Conservation (phyloP, 2,329 filamentous ascomycete species). For the Pyrenochaeta sp. region DNA sequence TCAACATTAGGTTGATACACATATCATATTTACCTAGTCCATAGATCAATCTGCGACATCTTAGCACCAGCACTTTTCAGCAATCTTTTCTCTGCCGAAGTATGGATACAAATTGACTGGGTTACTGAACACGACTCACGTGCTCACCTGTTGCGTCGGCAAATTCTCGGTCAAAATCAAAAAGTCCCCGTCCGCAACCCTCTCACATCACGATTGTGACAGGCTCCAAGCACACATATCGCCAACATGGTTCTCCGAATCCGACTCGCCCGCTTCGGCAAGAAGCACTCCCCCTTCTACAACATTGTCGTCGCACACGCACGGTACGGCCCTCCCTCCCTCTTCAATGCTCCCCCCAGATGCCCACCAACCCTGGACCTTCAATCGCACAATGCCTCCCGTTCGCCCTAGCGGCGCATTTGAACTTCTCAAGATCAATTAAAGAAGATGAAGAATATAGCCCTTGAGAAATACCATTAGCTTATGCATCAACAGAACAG, state of each 20-base stretch:
- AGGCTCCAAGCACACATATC: background rate
- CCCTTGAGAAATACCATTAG: no score
- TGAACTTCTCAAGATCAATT: no score
- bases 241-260: constrained; percentile 88
- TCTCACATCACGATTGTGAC: constrained; percentile 2
- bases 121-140: constrained; percentile 6
- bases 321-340: constrained; percentile 66
- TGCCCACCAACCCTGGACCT: background rate
- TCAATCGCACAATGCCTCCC: background rate
- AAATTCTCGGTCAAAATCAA: constrained; percentile 20
- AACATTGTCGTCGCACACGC: constrained; percentile 97
- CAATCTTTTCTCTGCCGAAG: background rate
- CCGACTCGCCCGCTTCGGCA: constrained; percentile 91
- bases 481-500: constrained; percentile 66
- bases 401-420: background rate
- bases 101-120: background rate
- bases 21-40: background rate
- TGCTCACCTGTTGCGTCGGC: constrained; percentile 13
- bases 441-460: no score
- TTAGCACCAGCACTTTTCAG: background rate
- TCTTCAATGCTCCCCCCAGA: background rate
- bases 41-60: background rate
- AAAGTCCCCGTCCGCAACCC: constrained; percentile 18
- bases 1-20: no score
- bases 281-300: constrained; percentile 88